A percentile compares a stretch with the other conserved stretches of the same genome.
phyloP scores from a whole-genome alignment of 2,329 filamentous ascomycete species.

The Ophiosphaerella narmari region DNA sequence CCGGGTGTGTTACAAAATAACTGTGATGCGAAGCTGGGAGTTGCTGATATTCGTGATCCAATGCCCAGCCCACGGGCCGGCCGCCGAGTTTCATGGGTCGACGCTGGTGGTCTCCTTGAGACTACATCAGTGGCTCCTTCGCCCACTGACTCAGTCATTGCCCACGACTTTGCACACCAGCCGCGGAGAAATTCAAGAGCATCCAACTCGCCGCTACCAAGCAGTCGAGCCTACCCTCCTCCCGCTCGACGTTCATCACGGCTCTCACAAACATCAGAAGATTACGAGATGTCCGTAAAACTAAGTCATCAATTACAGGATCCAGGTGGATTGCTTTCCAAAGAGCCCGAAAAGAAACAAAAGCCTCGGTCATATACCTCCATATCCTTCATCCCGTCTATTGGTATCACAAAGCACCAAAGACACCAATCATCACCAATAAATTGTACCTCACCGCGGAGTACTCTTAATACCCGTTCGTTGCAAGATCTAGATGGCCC shows the following conservation, averaged over 20 bases:
- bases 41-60: conserved; percentile 36
- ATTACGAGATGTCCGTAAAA: conserved; percentile 33
- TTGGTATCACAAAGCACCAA: conserved; percentile 10
- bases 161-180: conserved; percentile 50
- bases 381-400: conserved; percentile 20
- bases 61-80: conserved; percentile 43
- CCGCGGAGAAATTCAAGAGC: conserved; percentile 38
- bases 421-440: conserved; percentile 10
- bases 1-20: conserved; percentile 20
- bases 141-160: conserved; percentile 42
- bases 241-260: conserved; percentile 37
- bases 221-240: conserved; percentile 29
- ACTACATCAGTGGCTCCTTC: conserved; percentile 40
- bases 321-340: conserved; percentile 28
- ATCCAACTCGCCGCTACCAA: conserved; percentile 29
- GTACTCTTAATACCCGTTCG: conserved; percentile 29
- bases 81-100: conserved; percentile 77
- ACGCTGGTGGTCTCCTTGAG: conserved; percentile 77
- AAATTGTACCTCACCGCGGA: conserved; percentile 27
- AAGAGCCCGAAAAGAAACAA: conserved; percentile 28
- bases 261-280: conserved; percentile 41
- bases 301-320: conserved; percentile 32
- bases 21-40: conserved; percentile 27
- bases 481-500: conserved; percentile 39
- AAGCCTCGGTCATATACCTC: conserved; percentile 14